Base-by-base conservation (phyloP, 169 alveolate species). In the Plasmodium gonderi region DNA sequence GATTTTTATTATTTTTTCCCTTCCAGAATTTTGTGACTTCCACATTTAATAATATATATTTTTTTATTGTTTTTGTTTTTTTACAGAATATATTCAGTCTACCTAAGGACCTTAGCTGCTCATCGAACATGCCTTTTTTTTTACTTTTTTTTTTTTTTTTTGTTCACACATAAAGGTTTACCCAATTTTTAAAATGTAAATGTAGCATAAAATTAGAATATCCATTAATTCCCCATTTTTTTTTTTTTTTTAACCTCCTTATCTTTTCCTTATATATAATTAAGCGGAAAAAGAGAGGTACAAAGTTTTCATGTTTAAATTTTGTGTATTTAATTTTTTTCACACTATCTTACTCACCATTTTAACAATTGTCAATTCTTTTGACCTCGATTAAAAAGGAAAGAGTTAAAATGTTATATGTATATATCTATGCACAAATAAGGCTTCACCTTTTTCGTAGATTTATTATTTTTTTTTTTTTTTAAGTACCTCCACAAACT, bases 61-160 rank as follows among this genome's bases (percentile, higher is more conserved):
- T 64, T 64, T 79, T 60, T 64, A 40, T 40, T 51, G 0, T 51
- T 60, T 60, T 60, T 17, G 17, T 60, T 60, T 80, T 80, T 80
- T 65, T 80, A 40, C 51, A 80, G 79, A 79, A 54, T 33, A 49
- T 79, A 42, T 29, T 47, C 60, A 79, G 29, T 26, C 90, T 17
- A 79, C 47, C 51, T 79, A 65, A 79, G 40, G 42, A 38, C n/a
- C n/a, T 49, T 49, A 8, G 40, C 40, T 12, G 65, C 23, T 38
- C 44, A 47, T 64, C 23, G 36, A 44, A 77, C 36, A 14, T 45
- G 26, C 38, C 72, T 36, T 60, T 60, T 60, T 65, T 65, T 65
- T n/a, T 6, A 26, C 20, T 68, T 9, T 68, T 68, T 68, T 1
- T 9, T 68, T 31, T 68, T 26, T 78, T 78, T 78, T 47, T 8